Evolutionary conservation across 257 asterid species (phyloP), one percentile per base, ranked within the genome.

Genomic region (Solanum chiquidenum): DNA sequence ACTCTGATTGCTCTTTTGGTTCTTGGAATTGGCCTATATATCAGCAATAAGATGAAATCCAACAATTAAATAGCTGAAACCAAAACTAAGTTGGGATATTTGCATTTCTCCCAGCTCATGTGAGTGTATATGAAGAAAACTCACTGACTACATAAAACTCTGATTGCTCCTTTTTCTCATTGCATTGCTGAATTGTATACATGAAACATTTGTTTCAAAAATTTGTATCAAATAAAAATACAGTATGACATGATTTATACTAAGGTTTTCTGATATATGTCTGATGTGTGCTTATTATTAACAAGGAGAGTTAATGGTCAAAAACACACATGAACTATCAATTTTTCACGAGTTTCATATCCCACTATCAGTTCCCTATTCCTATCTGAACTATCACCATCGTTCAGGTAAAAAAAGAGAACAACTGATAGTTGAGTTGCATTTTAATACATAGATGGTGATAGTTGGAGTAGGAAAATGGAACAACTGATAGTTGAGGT

Each of bases 21-120:
- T 44, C 84, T 93, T 86, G 91, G 86, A 31, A 71, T 94, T 72
- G 97, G 94, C 21, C 44, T 92, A 42, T 92, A 90, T 34, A 33
- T 92, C 49, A 83, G 73, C 52, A 91, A 89, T 18, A 52, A 90
- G 88, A 69, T 90, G 16, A 90, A 92, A 91, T 86, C 88, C 77
- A 89, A 27, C 85, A 79, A 27, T 44, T 44, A 44, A n/a, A 9
- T 25, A 79, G 5, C 74, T 40, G 37, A 46, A 23, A 75, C 10
- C 29, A 37, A 37, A 38, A 37, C 29, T 35, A 38, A 79, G 64
- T 44, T 79, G 85, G 66, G 38, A 44, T 79, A 27, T 27, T 79
- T 44, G 40, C 85, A 79, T 79, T 79, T 10, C 16, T 79, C 66
- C 40, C 85, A 79, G 9, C 38, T 79, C 7, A 7, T 33, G 14